phyloP scores from a whole-genome alignment of 2,329 filamentous ascomycete species.

The Dothiorella sarmentorum region DNA sequence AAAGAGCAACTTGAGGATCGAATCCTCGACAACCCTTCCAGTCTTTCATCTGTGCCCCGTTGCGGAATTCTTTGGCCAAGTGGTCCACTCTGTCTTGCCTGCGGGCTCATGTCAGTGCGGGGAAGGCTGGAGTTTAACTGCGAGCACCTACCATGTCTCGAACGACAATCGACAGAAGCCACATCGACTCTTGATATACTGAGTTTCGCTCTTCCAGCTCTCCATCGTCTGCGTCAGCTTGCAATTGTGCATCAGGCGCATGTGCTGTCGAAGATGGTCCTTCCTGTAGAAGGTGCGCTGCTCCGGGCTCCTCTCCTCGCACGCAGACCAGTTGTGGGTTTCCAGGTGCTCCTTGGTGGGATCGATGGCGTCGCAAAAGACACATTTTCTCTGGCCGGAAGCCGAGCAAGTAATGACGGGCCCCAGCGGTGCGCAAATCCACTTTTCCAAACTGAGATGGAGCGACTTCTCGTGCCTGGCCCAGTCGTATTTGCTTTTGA shows the following conservation, averaged over 20 bases:
- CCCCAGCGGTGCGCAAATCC: constrained; percentile 58
- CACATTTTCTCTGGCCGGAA: constrained; percentile 56
- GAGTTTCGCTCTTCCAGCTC: constrained; percentile 58
- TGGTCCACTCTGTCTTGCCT: constrained; percentile 55
- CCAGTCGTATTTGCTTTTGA: constrained; percentile 42
- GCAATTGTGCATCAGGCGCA: constrained; percentile 58
- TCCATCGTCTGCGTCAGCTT: constrained; percentile 63
- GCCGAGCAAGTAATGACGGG: constrained; percentile 54
- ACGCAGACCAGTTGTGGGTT: constrained; percentile 58
- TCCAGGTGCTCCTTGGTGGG: constrained; percentile 56
- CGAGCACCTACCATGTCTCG: background rate
- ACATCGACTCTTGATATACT: constrained; percentile 39
- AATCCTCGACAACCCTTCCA: constrained; percentile 57
- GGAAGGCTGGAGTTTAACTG: background rate
- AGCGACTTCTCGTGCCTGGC: constrained; percentile 40
- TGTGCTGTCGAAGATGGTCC: constrained; percentile 60
- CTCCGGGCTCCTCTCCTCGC: constrained; percentile 62
- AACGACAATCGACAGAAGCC: background rate
- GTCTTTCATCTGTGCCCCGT: constrained; percentile 50
- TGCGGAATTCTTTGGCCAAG: constrained; percentile 53
- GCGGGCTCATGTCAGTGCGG: constrained; percentile 37
- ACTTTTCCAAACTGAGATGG: constrained; percentile 39
- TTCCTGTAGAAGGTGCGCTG: constrained; percentile 64
- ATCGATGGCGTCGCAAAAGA: constrained; percentile 55
- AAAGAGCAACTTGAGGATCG: constrained; percentile 45